Evolutionary conservation across 805 yeast species (phyloP), one percentile per base, ranked within the genome.

Genomic region (Jamesozyma spencerorum): DNA sequence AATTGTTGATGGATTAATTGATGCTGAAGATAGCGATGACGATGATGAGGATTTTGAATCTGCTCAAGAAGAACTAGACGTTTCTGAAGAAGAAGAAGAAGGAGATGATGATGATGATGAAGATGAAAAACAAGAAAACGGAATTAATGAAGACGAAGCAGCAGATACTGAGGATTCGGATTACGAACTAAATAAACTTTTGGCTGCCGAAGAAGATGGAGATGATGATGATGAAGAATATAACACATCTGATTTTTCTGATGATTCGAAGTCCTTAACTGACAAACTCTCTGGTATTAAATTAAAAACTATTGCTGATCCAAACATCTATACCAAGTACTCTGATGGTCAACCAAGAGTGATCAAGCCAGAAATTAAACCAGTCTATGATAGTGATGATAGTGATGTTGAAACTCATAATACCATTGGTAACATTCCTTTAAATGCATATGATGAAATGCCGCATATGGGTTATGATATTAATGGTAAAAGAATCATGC

Each of bases 381-480:
- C 98, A 5, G 78, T 77, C n/a, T 92, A 90, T 60, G 96, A 90
- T 57, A 77, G 87, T 47, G 98, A 92, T 64, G 98, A 92, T 56
- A 77, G 87, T 51, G 97, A 88, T 57, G 74, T 57, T 12, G 81
- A 77, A 46, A 94, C 85, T 47, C 69, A 71, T 32, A 92, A 92
- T 64, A 86, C 97, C 3, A 85, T 92, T 50, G 98, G 98, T 37
- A 85, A 92, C 58, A 75, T 92, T 43, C 97, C 98, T 38, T 56
- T 92, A 17, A 75, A 90, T 15, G 95, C 95, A 2, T 92, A 92
- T 59, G 98, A 92, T 41, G 95, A 88, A 63, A 83, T 82, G 79
- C 98, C 98, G 1, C 98, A 92, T 59, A 78, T 92, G 45, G 97
- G 98, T 43, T 92, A 92, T 62, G 90, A 86, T 60, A 88, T 92